These are phyloP conservation scores for Boletus edulis DNA, from an alignment of 768 basidiomycete species.

Conservation along the genomic window DNA sequence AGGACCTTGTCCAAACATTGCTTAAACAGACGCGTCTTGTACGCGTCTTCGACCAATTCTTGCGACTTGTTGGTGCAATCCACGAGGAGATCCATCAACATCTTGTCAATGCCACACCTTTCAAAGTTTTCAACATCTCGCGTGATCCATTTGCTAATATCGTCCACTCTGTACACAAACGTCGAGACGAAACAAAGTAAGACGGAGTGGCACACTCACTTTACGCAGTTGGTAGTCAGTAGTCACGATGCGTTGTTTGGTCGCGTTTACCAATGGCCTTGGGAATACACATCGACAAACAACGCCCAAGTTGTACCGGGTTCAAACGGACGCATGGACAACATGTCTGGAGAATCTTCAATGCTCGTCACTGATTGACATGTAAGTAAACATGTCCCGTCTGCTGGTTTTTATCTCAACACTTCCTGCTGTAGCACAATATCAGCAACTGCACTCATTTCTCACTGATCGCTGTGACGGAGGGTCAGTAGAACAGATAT, in stretches of 20 bases:
- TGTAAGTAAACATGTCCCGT: slow-evolving; percentile 37
- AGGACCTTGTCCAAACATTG: no score
- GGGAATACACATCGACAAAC: slow-evolving; percentile 23
- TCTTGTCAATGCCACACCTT: no score
- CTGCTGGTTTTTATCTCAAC: background rate
- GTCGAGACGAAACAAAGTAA: no score
- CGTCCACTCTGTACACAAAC: no score
- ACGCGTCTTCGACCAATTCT: no score
- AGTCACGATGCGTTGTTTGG: slow-evolving; percentile 7
- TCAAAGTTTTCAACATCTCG: no score
- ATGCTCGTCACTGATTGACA: slow-evolving; percentile 69
- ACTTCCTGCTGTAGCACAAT: slow-evolving; percentile 46
- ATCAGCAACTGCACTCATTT: slow-evolving; percentile 57
- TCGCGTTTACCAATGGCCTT: slow-evolving; percentile 23
- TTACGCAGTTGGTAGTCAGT: no score
- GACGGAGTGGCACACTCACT: no score
- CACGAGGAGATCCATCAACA: no score
- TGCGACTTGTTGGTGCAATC: no score
- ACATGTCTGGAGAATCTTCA: slow-evolving; percentile 47
- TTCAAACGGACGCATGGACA: slow-evolving; percentile 4
- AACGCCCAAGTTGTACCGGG: slow-evolving; percentile 8
- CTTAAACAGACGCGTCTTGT: no score
- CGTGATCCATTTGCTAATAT: no score
- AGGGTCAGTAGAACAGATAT: slow-evolving; percentile 54
- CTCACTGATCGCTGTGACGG: slow-evolving; percentile 61